phyloP scores from a whole-genome alignment of 192 early-diverging fungal genomes.

The Rhizophlyctis rosea region DNA sequence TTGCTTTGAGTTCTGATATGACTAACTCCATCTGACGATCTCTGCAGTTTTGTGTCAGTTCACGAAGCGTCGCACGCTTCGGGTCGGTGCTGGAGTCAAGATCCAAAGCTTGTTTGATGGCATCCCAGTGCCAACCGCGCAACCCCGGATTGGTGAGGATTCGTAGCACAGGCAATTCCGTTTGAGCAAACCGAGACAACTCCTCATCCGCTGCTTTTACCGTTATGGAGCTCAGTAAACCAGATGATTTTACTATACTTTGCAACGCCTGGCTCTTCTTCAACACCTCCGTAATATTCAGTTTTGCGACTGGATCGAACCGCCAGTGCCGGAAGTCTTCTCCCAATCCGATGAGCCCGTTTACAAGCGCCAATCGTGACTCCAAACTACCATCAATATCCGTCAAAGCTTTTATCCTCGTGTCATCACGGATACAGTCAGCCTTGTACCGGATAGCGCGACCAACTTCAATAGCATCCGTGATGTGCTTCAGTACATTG shows the following conservation, averaged over 20 bases:
- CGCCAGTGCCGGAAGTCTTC: conserved; percentile 8
- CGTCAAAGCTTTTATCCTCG: not conserved
- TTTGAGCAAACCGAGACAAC: not conserved
- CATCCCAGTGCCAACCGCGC: conserved; percentile 17
- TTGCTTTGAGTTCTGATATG: not conserved
- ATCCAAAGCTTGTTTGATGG: not conserved
- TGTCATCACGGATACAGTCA: not conserved
- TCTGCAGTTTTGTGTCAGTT: conserved; percentile 2
- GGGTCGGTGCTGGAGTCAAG: too few species aligned
- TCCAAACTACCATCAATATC: not conserved
- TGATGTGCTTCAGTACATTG: not conserved
- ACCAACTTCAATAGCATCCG: not conserved
- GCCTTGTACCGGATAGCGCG: not conserved
- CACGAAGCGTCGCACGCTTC: not conserved
- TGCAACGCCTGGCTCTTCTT: not conserved
- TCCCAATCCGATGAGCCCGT: conserved; percentile 4
- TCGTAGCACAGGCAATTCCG: conserved; percentile 6
- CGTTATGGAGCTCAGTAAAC: not conserved
- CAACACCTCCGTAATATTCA: not conserved
- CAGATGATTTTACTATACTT: not conserved
- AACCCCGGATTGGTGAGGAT: conserved; percentile 5
- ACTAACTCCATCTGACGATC: conserved; percentile 1
- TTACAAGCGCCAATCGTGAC: not conserved
- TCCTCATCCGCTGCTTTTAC: conserved; percentile 5
- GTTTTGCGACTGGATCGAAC: not conserved